Conservation (phyloP, 352 stramenopile genomes). For the Globisporangium orthogonon region DNA sequence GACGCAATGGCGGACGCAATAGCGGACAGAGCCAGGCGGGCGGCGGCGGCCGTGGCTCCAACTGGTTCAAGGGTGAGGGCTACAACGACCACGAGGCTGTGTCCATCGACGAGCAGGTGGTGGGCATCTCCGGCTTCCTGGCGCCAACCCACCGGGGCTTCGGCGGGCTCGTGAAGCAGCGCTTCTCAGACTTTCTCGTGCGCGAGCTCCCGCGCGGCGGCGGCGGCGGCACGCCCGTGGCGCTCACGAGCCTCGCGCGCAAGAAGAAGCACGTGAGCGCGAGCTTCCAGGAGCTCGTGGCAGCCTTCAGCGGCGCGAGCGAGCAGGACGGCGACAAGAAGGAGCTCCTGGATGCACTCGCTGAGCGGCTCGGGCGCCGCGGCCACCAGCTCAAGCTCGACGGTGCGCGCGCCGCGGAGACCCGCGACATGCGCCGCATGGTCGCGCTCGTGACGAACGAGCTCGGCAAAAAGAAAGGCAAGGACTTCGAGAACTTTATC, state of each 20-base stretch:
- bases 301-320: constrained; percentile 22
- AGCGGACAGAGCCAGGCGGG: constrained; percentile 5
- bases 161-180: constrained; percentile 68
- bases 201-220: constrained; percentile 41
- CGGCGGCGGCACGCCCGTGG: constrained; percentile 18
- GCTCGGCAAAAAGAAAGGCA: constrained; percentile 57
- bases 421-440: constrained; percentile 42
- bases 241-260: constrained; percentile 26
- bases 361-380: constrained; percentile 8
- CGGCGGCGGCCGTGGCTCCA: constrained; percentile 6
- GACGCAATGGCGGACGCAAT: constrained; percentile 12
- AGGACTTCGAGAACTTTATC: constrained; percentile 74
- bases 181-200: constrained; percentile 83
- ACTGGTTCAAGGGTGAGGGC: constrained; percentile 50
- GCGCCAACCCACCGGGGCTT: constrained; percentile 33
- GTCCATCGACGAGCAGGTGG: constrained; percentile 55
- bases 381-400: constrained; percentile 10
- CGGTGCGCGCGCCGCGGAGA: constrained; percentile 30
- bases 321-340: background rate
- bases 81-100: constrained; percentile 62
- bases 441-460: constrained; percentile 41
- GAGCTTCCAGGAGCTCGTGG: constrained; percentile 32
- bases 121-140: constrained; percentile 55
- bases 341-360: constrained; percentile 14
- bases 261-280: constrained; percentile 27